Percentiles rank a stretch among this genome's conserved stretches.
Conservation (phyloP, 192 early-diverging fungal genomes). For the Dimargaris cristalligena region DNA sequence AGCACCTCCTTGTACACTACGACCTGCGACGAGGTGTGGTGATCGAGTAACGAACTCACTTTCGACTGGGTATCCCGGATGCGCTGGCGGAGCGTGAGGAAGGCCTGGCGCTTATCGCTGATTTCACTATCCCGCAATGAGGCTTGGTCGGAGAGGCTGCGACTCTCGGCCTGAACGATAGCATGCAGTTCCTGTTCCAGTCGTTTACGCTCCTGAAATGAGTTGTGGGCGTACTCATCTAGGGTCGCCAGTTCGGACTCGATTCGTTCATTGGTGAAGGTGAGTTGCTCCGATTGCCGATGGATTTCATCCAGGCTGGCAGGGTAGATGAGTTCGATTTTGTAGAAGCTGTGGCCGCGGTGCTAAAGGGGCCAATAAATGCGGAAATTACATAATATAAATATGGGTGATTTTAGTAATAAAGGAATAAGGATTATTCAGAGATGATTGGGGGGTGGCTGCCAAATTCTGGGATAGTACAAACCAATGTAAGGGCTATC, state of each 20-base stretch:
- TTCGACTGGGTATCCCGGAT: background rate
- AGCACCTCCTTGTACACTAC: background rate
- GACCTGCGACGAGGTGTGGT: background rate
- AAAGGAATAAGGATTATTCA: background rate
- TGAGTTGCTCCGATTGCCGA: background rate
- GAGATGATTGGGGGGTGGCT: background rate
- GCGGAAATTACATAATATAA: background rate
- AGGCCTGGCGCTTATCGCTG: background rate
- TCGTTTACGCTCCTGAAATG: background rate
- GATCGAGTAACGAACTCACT: background rate
- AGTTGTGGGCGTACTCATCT: background rate
- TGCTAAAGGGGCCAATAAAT: background rate
- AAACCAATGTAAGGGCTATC: background rate
- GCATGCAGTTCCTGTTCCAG: background rate
- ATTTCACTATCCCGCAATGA: too few relatives aligned
- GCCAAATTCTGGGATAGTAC: background rate
- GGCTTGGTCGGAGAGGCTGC: background rate
- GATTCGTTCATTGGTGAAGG: background rate
- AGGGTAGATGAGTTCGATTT: background rate
- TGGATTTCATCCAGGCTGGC: background rate
- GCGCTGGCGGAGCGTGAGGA: background rate
- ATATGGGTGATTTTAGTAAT: background rate
- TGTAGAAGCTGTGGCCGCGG: slow-evolving; percentile 1
- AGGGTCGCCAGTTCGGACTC: background rate
- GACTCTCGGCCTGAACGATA: background rate